Evolutionary conservation across 345 rosid genomes (phyloP).

Genomic region (Melaleuca alternifolia): DNA sequence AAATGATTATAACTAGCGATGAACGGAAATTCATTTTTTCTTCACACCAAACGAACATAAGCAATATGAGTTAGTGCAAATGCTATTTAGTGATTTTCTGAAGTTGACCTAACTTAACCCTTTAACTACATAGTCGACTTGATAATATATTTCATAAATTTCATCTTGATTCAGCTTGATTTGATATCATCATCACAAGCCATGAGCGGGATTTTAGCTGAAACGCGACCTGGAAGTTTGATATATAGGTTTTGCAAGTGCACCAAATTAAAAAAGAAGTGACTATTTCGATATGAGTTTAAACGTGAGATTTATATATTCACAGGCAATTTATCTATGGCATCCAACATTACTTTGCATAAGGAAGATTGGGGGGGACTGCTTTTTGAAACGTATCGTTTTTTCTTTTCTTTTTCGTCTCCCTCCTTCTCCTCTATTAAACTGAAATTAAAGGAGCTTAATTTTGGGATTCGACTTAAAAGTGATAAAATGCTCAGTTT

Average conservation of each 20-base stretch:
- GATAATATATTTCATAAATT: neutral
- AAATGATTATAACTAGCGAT: neutral
- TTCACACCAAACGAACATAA: neutral
- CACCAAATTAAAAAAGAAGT: too few relatives aligned
- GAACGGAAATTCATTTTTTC: neutral
- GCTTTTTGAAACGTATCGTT: neutral
- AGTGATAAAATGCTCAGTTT: neutral
- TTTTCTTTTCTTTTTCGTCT: neutral
- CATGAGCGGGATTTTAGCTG: fast-evolving
- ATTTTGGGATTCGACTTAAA: neutral
- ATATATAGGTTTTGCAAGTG: neutral
- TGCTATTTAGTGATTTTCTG: too few relatives aligned
- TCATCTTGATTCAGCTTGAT: neutral
- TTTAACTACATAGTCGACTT: neutral
- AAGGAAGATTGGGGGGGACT: neutral
- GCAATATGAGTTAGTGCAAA: neutral
- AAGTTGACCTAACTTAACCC: fast-evolving
- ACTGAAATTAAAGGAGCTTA: neutral
- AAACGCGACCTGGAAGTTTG: fast-evolving
- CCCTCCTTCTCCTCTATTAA: neutral
- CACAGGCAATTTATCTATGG: neutral
- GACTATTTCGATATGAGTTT: neutral
- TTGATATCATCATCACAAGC: neutral
- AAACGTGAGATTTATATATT: neutral
- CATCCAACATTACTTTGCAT: neutral